Evolutionary conservation across 345 rosid species (phyloP).

Genomic region (Clausena lansium): DNA sequence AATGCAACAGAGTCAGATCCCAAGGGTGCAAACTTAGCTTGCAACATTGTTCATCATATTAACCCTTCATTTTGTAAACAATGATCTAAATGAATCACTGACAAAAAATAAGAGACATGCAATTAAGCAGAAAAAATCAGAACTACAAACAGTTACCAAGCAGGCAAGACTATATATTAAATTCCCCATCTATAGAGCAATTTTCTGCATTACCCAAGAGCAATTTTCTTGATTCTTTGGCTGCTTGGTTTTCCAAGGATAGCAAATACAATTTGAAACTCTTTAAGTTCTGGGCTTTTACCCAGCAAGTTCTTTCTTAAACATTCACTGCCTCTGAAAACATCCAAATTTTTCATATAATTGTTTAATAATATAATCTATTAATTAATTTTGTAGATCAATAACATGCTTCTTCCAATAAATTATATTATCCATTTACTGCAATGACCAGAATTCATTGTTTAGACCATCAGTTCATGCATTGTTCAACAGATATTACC

Average conservation of each 20-base stretch:
- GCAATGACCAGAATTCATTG: neutral
- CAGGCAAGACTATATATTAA: neutral
- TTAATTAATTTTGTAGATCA: neutral
- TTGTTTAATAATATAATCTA: no score
- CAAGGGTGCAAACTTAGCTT: neutral
- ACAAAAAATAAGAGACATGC: neutral
- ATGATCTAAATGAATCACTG: no score
- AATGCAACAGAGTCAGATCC: neutral
- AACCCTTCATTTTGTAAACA: no score
- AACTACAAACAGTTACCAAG: neutral
- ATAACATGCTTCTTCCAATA: neutral
- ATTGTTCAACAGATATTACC: neutral
- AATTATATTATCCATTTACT: neutral
- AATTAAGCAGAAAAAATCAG: neutral
- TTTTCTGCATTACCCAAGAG: neutral
- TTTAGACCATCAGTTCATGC: neutral
- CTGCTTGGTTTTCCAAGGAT: neutral
- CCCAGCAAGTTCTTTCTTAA: neutral
- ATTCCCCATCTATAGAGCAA: neutral
- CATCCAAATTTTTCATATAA: neutral
- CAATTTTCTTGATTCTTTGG: neutral
- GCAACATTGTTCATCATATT: neutral
- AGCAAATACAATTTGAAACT: neutral
- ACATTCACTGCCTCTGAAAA: neutral
- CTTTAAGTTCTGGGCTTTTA: neutral